Percentiles rank a stretch among this genome's conserved stretches.
Evolutionary conservation across 129 eudicot species (phyloP).

Genomic region (Cynara cardunculus): DNA sequence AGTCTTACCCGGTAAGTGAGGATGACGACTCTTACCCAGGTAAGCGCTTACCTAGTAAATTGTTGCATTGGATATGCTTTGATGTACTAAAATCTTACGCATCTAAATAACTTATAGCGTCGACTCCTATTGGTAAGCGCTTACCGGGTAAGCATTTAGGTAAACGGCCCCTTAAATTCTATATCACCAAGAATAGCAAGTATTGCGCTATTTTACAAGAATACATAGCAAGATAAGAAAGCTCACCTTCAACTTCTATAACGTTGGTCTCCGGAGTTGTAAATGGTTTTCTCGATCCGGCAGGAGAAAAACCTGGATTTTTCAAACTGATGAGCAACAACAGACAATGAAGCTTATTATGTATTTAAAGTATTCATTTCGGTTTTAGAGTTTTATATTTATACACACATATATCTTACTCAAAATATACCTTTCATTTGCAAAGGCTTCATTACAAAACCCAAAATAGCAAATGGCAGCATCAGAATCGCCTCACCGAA

Average conservation of each 20-base stretch:
- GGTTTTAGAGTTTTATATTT: not conserved
- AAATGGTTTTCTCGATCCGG: constrained; percentile 39
- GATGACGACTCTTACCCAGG: too few relatives aligned
- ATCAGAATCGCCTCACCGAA: constrained; percentile 72
- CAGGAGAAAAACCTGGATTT: constrained; percentile 63
- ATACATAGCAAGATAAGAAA: not conserved
- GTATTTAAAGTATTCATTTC: not conserved
- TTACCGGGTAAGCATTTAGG: too few relatives aligned
- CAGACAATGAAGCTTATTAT: not conserved
- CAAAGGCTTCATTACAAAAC: constrained; percentile 87
- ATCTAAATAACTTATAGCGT: too few relatives aligned
- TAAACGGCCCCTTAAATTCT: too few relatives aligned
- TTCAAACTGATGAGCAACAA: constrained; percentile 19
- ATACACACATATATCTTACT: not conserved
- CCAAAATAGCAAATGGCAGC: constrained; percentile 83
- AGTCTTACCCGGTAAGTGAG: too few relatives aligned
- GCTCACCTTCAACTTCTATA: constrained; percentile 60
- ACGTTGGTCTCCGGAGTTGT: constrained; percentile 37
- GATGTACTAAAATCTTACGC: too few relatives aligned
- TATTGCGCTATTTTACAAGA: not conserved
- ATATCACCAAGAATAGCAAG: too few relatives aligned
- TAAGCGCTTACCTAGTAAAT: too few relatives aligned
- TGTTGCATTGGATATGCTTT: too few relatives aligned
- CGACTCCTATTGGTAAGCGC: too few relatives aligned
- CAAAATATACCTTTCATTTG: constrained; percentile 67